Base-by-base conservation (phyloP, 768 basidiomycete species). In the Podaxis sp. region DNA sequence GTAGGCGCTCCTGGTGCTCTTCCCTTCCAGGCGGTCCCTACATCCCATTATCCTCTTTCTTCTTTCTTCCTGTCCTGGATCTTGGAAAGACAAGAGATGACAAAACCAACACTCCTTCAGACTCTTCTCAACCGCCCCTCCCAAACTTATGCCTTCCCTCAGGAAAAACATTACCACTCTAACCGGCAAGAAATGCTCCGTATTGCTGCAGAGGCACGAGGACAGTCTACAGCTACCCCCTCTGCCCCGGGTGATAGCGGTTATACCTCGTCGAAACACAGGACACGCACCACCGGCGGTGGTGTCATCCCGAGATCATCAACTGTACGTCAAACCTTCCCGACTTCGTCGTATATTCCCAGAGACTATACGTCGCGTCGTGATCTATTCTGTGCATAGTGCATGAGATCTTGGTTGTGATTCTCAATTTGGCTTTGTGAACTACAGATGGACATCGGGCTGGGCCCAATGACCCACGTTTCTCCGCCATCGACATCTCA, bases 121-220 rank as follows among this genome's bases (percentile, higher is more conserved):
- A 79, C 78, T 44, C 71, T 90, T 49, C 78, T 92, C 48, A 82
- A 84, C 56, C 72, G 79, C 56, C 90, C 90, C 11, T 89, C 89
- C 1, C 86, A 89, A 70, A 75, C 80, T 0, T 91, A 91, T 71
- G 69, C 74, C 8, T 75, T 78, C 58, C 82, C 82, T 0, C 65
- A 68, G 22, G 71, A 75, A 62, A 81, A 79, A 67, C 77, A 81
- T 4, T 86, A 84, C 67, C 78, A 82, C 65, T 86, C 83, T 0
- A 81, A 77, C 11, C 84, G 81, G 70, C 69, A 76, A 59, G 79
- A 83, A 56, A 78, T 87, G 72, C 67, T 83, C 66, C 80, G 81
- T 12, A 78, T 85, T 64, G 83, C 83, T 2, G 75, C 80, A 49
- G 77, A 75, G 64, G 67, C 41, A 38, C 65, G 30, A 48, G 61